These are phyloP conservation scores for Telfairia occidentalis DNA, from an alignment of 331 rosid species.

Conservation along the genomic window DNA sequence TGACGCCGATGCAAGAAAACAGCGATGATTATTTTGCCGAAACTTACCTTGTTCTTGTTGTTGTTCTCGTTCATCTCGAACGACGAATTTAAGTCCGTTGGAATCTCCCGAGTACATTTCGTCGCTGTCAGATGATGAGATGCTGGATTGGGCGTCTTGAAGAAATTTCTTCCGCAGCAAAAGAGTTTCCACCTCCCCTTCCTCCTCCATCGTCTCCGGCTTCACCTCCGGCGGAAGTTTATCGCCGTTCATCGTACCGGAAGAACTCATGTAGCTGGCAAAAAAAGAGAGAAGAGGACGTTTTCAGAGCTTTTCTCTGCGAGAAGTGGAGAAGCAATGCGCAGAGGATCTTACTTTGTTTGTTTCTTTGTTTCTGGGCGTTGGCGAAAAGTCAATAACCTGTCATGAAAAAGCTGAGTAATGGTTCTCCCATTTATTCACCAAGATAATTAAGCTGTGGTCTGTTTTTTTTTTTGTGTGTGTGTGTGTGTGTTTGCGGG, in stretches of 20 bases:
- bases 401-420: too few species aligned
- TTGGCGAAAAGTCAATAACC: too few species aligned
- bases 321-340: too few species aligned
- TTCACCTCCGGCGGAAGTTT: neutral
- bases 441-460: too few species aligned
- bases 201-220: neutral
- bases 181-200: neutral
- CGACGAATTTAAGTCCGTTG: neutral
- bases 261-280: neutral
- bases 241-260: neutral
- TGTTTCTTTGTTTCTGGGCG: too few species aligned
- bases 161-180: slow-evolving; percentile 5
- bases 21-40: neutral
- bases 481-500: too few species aligned
- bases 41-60: neutral
- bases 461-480: too few species aligned
- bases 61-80: neutral
- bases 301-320: neutral
- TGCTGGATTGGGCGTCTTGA: neutral
- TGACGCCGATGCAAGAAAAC: too few species aligned
- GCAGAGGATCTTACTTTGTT: too few species aligned
- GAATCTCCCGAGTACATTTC: neutral
- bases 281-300: neutral
- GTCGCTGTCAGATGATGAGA: slow-evolving; percentile 4
- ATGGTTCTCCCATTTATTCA: too few species aligned